phyloP scores from a whole-genome alignment of 352 stramenopile genomes.

The Phytopythium sindhum region DNA sequence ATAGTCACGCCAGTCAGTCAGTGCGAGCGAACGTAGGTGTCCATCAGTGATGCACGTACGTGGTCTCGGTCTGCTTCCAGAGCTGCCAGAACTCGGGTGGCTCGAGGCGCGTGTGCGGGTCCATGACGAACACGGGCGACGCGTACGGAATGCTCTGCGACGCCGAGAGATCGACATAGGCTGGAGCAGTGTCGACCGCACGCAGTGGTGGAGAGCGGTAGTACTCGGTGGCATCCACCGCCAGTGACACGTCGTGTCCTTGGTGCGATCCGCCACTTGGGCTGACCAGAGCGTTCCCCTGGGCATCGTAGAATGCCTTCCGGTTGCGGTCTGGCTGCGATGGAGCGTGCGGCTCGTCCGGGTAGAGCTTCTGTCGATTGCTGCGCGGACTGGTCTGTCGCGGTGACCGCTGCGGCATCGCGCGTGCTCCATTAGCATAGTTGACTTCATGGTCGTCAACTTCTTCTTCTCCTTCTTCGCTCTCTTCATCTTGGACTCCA shows the following conservation, averaged over 20 bases:
- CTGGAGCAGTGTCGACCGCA: constrained; percentile 8
- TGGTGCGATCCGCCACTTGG: neutral
- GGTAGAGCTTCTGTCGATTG: constrained; percentile 11
- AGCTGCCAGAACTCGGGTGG: constrained; percentile 28
- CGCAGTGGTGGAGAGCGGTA: constrained; percentile 8
- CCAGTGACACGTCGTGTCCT: constrained; percentile 11
- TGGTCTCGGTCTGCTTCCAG: constrained; percentile 66
- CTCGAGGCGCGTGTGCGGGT: constrained; percentile 23
- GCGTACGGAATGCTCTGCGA: constrained; percentile 49
- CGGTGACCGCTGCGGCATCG: constrained; percentile 8
- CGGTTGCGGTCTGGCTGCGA: constrained; percentile 9
- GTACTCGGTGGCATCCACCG: constrained; percentile 13
- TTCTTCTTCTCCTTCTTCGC: constrained; percentile 18
- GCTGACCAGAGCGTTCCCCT: constrained; percentile 19
- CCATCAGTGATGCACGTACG: constrained; percentile 22
- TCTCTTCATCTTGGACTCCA: constrained; percentile 3
- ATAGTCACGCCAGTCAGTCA: neutral
- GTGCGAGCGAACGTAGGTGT: neutral
- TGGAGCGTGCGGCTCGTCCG: neutral
- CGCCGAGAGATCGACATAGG: constrained; percentile 5
- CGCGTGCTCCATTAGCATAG: constrained; percentile 7
- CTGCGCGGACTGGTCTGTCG: constrained; percentile 5
- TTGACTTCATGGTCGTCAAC: constrained; percentile 13
- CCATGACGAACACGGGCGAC: constrained; percentile 53
- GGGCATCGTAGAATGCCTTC: constrained; percentile 38